A percentile compares a stretch with the other conserved stretches of the same genome.
phyloP scores from a whole-genome alignment of 176 grass and related monocot species.

The Phragmites australis region DNA sequence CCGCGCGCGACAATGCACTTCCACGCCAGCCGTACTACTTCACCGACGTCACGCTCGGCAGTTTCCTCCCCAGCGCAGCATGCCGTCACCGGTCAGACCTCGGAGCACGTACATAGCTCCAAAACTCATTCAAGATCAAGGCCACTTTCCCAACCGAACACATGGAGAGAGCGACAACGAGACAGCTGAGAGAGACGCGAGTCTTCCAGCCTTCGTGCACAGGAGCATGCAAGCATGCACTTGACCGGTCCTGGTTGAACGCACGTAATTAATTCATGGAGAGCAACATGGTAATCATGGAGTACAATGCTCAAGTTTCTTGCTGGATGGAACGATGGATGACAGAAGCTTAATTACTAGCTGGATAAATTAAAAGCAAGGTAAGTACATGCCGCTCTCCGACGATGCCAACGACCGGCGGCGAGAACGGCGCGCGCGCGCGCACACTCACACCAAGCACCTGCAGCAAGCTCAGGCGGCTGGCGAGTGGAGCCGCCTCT shows the following conservation, averaged over 20 bases:
- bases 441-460: not conserved
- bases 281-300: not conserved
- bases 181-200: not conserved
- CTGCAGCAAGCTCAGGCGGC: not conserved
- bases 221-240: not conserved
- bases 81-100: not conserved
- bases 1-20: not conserved
- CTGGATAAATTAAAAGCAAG: not conserved
- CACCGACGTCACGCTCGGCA: constrained; percentile 11
- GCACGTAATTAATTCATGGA: not conserved
- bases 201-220: not conserved
- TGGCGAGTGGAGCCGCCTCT: not conserved
- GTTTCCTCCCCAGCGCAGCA: not conserved
- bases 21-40: not conserved
- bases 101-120: not conserved
- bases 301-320: not conserved
- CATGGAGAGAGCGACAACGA: not conserved
- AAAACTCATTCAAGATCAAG: constrained; percentile 18
- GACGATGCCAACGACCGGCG: not conserved
- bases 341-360: not conserved
- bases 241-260: not conserved
- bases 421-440: not conserved
- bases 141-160: not conserved
- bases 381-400: not conserved
- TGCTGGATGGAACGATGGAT: not conserved